Evolutionary conservation across 257 asterid genomes (phyloP), one percentile per base, ranked within the genome.

Genomic region (Nicotiana paniculata): DNA sequence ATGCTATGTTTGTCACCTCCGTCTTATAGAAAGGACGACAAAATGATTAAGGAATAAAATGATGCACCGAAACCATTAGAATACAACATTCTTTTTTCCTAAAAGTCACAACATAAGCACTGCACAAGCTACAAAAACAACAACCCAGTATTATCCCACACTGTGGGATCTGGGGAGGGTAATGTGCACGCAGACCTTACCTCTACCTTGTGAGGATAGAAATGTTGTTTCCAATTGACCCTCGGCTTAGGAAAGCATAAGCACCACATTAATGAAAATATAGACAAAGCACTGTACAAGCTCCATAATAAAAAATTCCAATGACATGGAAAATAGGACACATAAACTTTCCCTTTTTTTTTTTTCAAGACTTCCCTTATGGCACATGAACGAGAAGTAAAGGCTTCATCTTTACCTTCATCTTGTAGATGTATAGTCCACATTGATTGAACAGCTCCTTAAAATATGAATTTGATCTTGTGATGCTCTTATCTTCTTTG

Each of bases 381-480:
- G 24, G 21, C 58, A 61, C 64, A 57, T 28, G n/a, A 13, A 67
- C 55, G 43, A 12, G 55, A 30, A 65, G 63, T 65, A 46, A 83
- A 76, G 43, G n/a, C 6, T 80, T 37, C 61, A 78, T 16, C 26
- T 46, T 16, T 90, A 93, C 99, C 99, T 91, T 93, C 86, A 87
- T 89, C 82, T 86, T 92, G 90, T 88, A 90, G 28, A 96, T 77
- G 85, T 91, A 91, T 64, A 96, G 93, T 67, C 97, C 99, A 83
- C 97, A 92, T 84, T 84, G 89, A 54, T 80, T 81, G 86, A 96
- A 92, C 64, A 96, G 97, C 88, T 93, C 95, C 91, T 89, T 94
- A 89, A 94, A 96, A 89, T 94, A 94, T 69, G 77, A 63, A 86
- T 96, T 97, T 2, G 99, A 96, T 89, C 99, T 90, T 17, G 99